These are phyloP conservation scores for Epithele typhae DNA, from an alignment of 768 basidiomycete genomes.

Conservation along the genomic window DNA sequence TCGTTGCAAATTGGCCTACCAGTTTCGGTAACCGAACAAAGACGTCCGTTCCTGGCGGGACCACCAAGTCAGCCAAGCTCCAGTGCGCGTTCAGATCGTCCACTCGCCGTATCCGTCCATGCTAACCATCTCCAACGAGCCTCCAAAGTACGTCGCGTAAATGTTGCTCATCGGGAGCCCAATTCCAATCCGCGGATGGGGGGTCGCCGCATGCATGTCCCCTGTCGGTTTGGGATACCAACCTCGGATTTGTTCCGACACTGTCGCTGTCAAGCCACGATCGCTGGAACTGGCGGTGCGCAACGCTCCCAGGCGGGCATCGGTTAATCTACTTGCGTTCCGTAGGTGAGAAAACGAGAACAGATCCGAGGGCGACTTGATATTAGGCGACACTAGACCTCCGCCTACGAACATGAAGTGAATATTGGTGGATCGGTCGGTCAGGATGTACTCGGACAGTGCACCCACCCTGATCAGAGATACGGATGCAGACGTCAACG, in stretches of 20 bases:
- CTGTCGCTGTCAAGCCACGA: constrained; percentile 68
- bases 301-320: constrained; percentile 63
- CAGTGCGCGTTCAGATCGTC: not conserved
- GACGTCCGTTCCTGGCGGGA: constrained; percentile 66
- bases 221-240: constrained; percentile 34
- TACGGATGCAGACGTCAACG: constrained; percentile 72
- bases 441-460: not conserved
- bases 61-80: not conserved
- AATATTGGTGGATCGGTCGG: not conserved
- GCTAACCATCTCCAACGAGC: constrained; percentile 72
- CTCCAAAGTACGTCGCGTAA: constrained; percentile 85
- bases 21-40: constrained; percentile 79
- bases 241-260: constrained; percentile 68
- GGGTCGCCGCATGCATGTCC: constrained; percentile 36
- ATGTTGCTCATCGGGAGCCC: constrained; percentile 90
- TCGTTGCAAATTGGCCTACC: constrained; percentile 31
- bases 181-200: constrained; percentile 69
- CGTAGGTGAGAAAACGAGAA: constrained; percentile 89
- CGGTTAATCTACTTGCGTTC: constrained; percentile 65
- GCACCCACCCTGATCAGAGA: constrained; percentile 80
- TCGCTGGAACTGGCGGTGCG: constrained; percentile 57
- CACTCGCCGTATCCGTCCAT: constrained; percentile 79
- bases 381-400: constrained; percentile 52
- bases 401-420: constrained; percentile 49
- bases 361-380: constrained; percentile 67